Base-by-base conservation (phyloP, 805 yeast species). In the Yarrowia sp. region DNA sequence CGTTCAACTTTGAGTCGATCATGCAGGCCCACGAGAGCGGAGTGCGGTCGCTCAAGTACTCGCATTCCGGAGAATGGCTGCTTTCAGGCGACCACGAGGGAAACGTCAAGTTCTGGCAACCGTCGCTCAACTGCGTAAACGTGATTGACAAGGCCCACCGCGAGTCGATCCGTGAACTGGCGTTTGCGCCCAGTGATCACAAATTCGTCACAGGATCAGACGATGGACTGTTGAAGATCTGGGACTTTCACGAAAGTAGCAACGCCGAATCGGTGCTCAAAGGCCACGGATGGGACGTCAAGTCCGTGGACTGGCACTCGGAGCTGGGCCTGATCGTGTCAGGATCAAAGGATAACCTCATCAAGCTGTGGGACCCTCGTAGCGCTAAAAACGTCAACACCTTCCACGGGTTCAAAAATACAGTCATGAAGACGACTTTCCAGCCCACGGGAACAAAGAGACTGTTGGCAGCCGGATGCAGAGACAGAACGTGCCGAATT, bases 281-380 rank as follows among this genome's bases (percentile, higher is more conserved):
- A 32, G 98, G 98, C 1, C 99, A 95, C 79, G 97, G 96, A 77
- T 95, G 99, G 99, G 99, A 95, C 79, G 98, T 95, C 26, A 95
- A 95, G 76, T 87, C 93, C 68, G 91, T 96, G 67, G 98, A 95
- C 78, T 95, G 99, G 99, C 99, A 95, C 78, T 91, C 97, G 5
- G 82, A 84, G 12, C 80, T 91, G 78, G 97, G 98, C 0, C 82
- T 95, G 36, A 84, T 95, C 64, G 97, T 90, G 0, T 86, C 93
- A 71, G 99, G 98, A 0, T 95, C 98, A 0, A 95, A 96, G 77
- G 99, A 95, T 79, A 96, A 96, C 78, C 81, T 92, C 72, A 86
- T 95, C 59, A 92, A 93, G 79, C 81, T 95, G 35, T 95, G 99
- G 99, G 99, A 95, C 77, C 99, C 99, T 11, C 83, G 99, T 71